phyloP scores from a whole-genome alignment of 805 yeast species.

The Candida yuanshanica region DNA sequence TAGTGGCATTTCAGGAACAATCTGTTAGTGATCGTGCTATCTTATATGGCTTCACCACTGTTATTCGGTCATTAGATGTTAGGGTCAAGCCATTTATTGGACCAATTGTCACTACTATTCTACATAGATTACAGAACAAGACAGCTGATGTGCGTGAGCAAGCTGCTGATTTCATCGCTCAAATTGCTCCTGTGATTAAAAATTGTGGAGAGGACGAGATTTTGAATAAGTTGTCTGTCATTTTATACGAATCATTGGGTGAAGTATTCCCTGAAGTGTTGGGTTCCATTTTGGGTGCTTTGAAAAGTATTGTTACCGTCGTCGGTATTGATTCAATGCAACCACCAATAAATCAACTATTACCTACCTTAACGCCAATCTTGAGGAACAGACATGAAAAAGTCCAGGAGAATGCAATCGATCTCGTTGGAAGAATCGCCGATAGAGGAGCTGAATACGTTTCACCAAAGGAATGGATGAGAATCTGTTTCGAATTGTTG shows the following conservation, averaged over 20 bases:
- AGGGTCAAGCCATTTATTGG: constrained; percentile 68
- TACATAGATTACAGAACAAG: constrained; percentile 70
- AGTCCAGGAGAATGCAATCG: constrained; percentile 81
- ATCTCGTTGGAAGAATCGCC: constrained; percentile 78
- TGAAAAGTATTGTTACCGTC: constrained; percentile 54
- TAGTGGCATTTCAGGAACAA: constrained; percentile 80
- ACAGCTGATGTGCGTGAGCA: constrained; percentile 71
- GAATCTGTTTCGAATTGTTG: constrained; percentile 84
- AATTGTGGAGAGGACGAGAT: constrained; percentile 59
- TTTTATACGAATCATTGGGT: constrained; percentile 86
- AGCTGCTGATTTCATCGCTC: constrained; percentile 70
- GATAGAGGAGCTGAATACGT: constrained; percentile 72
- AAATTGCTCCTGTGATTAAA: constrained; percentile 61
- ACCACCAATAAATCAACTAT: constrained; percentile 76
- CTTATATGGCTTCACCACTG: constrained; percentile 58
- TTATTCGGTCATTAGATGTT: constrained; percentile 53
- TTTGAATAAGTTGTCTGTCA: constrained; percentile 62
- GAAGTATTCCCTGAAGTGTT: constrained; percentile 92
- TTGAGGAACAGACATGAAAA: constrained; percentile 83
- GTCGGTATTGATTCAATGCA: constrained; percentile 57
- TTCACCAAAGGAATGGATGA: constrained; percentile 95
- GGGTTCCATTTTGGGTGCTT: constrained; percentile 75
- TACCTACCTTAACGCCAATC: constrained; percentile 89
- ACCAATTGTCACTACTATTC: constrained; percentile 62
- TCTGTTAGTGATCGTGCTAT: constrained; percentile 48